A percentile compares a stretch with the other conserved stretches of the same genome.
Conservation (phyloP, 2,329 filamentous ascomycete genomes). For the Ophiostoma populinum region DNA sequence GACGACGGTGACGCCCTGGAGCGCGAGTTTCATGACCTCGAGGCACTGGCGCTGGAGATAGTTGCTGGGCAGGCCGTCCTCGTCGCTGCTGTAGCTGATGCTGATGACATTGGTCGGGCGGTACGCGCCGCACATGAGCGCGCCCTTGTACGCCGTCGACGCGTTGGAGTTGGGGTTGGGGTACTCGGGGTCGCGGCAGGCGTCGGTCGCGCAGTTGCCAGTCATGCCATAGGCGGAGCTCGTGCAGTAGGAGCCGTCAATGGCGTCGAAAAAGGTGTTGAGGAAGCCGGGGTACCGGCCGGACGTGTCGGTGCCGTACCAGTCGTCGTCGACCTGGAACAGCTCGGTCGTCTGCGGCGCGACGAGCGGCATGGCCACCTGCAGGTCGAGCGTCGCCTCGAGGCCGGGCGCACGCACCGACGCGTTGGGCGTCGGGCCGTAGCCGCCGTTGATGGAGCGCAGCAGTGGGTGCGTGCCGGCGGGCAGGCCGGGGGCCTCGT, state of each 20-base stretch:
- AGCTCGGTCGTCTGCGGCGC: slow-evolving; percentile 28
- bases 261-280: slow-evolving; percentile 27
- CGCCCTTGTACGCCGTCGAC: slow-evolving; percentile 28
- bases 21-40: slow-evolving; percentile 34
- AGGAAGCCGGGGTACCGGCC: slow-evolving; percentile 10
- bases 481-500: slow-evolving; percentile 11
- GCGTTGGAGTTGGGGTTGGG: slow-evolving; percentile 21
- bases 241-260: slow-evolving; percentile 33
- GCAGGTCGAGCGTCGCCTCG: slow-evolving; percentile 31
- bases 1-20: slow-evolving; percentile 24
- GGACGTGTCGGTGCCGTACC: slow-evolving; percentile 14
- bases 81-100: slow-evolving; percentile 38
- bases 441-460: slow-evolving; percentile 14
- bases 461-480: slow-evolving; percentile 15
- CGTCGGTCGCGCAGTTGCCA: slow-evolving; percentile 22
- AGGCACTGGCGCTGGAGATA: slow-evolving; percentile 36
- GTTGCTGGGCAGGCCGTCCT: slow-evolving; percentile 31
- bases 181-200: slow-evolving; percentile 28
- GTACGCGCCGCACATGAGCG: slow-evolving; percentile 20
- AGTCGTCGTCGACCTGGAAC: slow-evolving; percentile 16
- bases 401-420: slow-evolving; percentile 1
- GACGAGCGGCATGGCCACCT: slow-evolving; percentile 29
- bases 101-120: slow-evolving; percentile 37
- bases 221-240: slow-evolving; percentile 28
- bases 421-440: slow-evolving; percentile 7